Conservation (phyloP, 1,139 yeast genomes). For the Debaryomyces udenii region DNA sequence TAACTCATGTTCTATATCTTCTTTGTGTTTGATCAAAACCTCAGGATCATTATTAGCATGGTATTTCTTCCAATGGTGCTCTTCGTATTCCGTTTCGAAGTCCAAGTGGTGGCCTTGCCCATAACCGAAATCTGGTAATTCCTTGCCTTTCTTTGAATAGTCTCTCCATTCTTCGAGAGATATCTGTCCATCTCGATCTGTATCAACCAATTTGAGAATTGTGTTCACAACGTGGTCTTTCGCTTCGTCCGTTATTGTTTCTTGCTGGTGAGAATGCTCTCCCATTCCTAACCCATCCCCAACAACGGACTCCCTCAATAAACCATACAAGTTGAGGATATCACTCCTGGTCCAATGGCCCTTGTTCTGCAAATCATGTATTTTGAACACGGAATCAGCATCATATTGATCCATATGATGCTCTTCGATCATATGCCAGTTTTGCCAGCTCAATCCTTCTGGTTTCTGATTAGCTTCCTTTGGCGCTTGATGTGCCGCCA, state of each 20-base stretch:
- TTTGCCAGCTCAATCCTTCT: slow-evolving; percentile 63
- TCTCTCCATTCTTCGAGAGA: slow-evolving; percentile 70
- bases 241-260: slow-evolving; percentile 55
- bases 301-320: slow-evolving; percentile 67
- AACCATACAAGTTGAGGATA: slow-evolving; percentile 79
- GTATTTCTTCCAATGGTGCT: slow-evolving; percentile 90
- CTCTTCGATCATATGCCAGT: slow-evolving; percentile 90
- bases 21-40: slow-evolving; percentile 76
- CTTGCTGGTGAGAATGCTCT: slow-evolving; percentile 60
- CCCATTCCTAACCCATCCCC: slow-evolving; percentile 96
- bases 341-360: slow-evolving; percentile 63
- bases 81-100: slow-evolving; percentile 90
- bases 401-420: slow-evolving; percentile 78
- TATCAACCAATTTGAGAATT: slow-evolving; percentile 64
- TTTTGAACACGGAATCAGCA: slow-evolving; percentile 72
- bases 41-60: slow-evolving; percentile 86
- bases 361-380: slow-evolving; percentile 69
- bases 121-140: slow-evolving; percentile 87
- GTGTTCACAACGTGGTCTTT: slow-evolving; percentile 58
- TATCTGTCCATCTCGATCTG: slow-evolving; percentile 65
- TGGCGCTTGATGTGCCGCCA: slow-evolving; percentile 24
- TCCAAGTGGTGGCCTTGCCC: slow-evolving; percentile 98
- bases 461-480: slow-evolving; percentile 38
- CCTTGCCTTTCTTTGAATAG: slow-evolving; percentile 65
- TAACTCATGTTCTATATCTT: slow-evolving; percentile 87